Evolutionary conservation across 2,329 filamentous ascomycete genomes (phyloP).

Genomic region (Nemania abortiva): DNA sequence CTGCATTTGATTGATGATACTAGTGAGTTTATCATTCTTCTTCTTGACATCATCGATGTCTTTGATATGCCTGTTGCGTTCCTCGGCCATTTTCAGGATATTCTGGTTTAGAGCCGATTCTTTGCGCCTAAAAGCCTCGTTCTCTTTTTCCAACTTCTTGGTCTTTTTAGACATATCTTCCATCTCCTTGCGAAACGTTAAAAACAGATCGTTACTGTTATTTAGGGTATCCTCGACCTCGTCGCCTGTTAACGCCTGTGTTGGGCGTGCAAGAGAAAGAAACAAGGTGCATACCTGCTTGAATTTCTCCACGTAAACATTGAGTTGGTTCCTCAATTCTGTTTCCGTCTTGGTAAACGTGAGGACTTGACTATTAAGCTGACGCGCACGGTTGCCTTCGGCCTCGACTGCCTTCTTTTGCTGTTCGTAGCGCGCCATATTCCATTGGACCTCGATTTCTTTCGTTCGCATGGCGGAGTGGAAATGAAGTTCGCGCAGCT

Average conservation of each 20-base stretch:
- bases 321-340: conserved; percentile 92
- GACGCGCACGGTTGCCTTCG: conserved; percentile 82
- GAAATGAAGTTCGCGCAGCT: conserved; percentile 93
- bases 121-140: conserved; percentile 89
- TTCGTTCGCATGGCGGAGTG: conserved; percentile 92
- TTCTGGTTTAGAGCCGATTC: conserved; percentile 94
- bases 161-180: conserved; percentile 99
- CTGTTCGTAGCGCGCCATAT: conserved; percentile 88
- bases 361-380: conserved; percentile 90
- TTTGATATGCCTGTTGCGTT: conserved; percentile 80
- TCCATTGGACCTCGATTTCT: conserved; percentile 93
- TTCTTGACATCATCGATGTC: conserved; percentile 83
- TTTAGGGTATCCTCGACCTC: conserved; percentile 99
- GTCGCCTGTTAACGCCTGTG: conserved; percentile 59
- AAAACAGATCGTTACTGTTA: conserved; percentile 96
- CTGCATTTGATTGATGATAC: conserved; percentile 96
- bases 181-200: conserved; percentile 98
- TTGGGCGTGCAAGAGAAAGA: conserved; percentile 45
- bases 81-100: conserved; percentile 97
- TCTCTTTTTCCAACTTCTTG: conserved; percentile 96
- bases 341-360: conserved; percentile 97
- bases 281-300: conserved; percentile 82
- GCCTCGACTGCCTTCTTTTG: conserved; percentile 89
- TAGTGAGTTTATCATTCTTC: conserved; percentile 91
- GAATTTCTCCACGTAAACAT: conserved; percentile 99